Evolutionary conservation across 2,329 filamentous ascomycete genomes (phyloP), one percentile per base, ranked within the genome.

Genomic region (Trichoderma breve): DNA sequence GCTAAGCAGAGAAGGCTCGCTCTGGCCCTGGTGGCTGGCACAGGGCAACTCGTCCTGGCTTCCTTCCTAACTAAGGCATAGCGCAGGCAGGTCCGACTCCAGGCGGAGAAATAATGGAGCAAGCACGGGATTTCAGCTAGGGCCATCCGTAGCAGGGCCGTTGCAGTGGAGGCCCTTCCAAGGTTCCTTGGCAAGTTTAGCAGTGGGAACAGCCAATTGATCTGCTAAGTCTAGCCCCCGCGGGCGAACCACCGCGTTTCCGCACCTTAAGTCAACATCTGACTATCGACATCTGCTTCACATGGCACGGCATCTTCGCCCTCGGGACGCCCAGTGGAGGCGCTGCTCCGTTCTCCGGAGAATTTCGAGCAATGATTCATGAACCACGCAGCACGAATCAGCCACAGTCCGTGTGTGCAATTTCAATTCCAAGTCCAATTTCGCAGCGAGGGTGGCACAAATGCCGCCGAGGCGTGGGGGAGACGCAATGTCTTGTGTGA

Each of bases 61-160:
- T 60, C 28, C 57, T 21, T 60, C 32, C 57, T 60, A 43, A 62
- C 57, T 60, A 43, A 62, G 36, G 28, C 26, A 51, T 15, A 61
- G 28, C 26, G 34, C 55, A 61, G 39, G 53, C 28, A 58, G 30
- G 66, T 32, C 57, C 55, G 34, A 21, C 53, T 57, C 28, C 30
- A 51, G 43, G 63, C 66, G 66, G 53, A 69, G 53, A 69, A 69
- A 69, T 61, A 51, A 61, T 60, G 65, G 65, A 30, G 65, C 53
- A 47, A 12, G 65, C 34, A 47, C 28, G 14, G 60, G 3, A 39
- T 30, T 43, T 28, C n/a, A 43, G 60, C 58, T 61, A 28, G 47
- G 47, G 43, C 18, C 43, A 1, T 36, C 34, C 5, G 6, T 47
- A 21, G 43, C 43, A 47, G 43, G 36, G 36, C 39, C 39, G 39